Percentiles rank a stretch among this genome's conserved stretches.
Evolutionary conservation across 2,329 filamentous ascomycete genomes (phyloP).

Genomic region (Lachnellula occidentalis): DNA sequence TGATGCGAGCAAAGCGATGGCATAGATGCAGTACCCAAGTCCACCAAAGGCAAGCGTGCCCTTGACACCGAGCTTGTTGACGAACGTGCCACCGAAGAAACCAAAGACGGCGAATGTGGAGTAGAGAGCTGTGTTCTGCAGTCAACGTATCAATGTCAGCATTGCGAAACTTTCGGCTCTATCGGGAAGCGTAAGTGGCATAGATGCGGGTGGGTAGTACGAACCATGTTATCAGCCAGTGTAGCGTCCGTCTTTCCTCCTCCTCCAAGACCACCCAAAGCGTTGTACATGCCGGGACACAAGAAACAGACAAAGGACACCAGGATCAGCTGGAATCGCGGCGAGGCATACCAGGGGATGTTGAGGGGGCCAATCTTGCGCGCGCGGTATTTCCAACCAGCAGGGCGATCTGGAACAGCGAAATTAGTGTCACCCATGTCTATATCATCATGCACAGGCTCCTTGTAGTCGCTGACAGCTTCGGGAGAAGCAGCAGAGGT

Average conservation of each 20-base stretch:
- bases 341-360: slow-evolving; percentile 66
- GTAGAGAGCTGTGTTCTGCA: slow-evolving; percentile 40
- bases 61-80: slow-evolving; percentile 69
- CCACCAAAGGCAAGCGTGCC: slow-evolving; percentile 66
- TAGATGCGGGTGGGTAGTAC: background rate
- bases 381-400: slow-evolving; percentile 64
- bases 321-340: slow-evolving; percentile 65
- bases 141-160: too few relatives aligned
- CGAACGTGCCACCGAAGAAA: slow-evolving; percentile 70
- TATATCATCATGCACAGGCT: background rate
- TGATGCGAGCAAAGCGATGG: slow-evolving; percentile 64
- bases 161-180: too few relatives aligned
- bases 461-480: background rate
- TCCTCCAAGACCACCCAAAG: slow-evolving; percentile 59
- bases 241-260: slow-evolving; percentile 50
- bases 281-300: slow-evolving; percentile 70
- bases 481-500: background rate
- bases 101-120: slow-evolving; percentile 52
- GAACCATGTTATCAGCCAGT: slow-evolving; percentile 44
- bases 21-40: slow-evolving; percentile 71
- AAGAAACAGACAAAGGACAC: slow-evolving; percentile 67
- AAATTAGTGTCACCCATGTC: background rate
- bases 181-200: background rate
- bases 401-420: slow-evolving; percentile 9
- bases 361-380: slow-evolving; percentile 48